Conservation (phyloP, 352 stramenopile species). For the Peronospora farinosa region DNA sequence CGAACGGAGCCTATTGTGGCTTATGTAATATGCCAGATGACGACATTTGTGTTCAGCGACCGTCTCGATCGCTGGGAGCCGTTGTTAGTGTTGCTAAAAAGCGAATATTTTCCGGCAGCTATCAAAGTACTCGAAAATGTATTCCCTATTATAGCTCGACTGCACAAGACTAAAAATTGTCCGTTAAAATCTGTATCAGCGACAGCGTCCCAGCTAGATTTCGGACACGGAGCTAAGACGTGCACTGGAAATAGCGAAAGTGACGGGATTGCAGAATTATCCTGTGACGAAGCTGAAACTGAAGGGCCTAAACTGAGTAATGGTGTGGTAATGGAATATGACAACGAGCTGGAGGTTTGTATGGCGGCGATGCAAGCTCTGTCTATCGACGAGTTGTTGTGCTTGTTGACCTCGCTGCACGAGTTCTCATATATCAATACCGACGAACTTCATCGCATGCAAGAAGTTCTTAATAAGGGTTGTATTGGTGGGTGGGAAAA, state of each 20-base stretch:
- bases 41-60: constrained; percentile 65
- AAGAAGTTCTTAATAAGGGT: constrained; percentile 72
- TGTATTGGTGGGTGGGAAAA: constrained; percentile 77
- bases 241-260: constrained; percentile 17
- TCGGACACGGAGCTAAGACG: constrained; percentile 18
- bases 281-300: constrained; percentile 5
- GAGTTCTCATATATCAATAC: constrained; percentile 72
- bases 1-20: constrained; percentile 78
- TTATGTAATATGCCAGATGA: constrained; percentile 81
- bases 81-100: constrained; percentile 66
- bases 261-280: constrained; percentile 5
- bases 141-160: constrained; percentile 54
- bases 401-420: constrained; percentile 46
- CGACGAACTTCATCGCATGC: constrained; percentile 62
- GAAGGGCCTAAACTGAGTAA: constrained; percentile 6
- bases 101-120: constrained; percentile 45
- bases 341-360: constrained; percentile 58
- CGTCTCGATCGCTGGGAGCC: constrained; percentile 80
- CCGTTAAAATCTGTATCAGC: neutral
- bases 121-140: constrained; percentile 74
- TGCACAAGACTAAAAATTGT: constrained; percentile 37
- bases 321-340: constrained; percentile 18
- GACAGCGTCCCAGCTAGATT: constrained; percentile 8
- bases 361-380: constrained; percentile 71
- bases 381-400: constrained; percentile 58